Base-by-base conservation (phyloP, 2,329 filamentous ascomycete species). In the Juglanconis juglandina region DNA sequence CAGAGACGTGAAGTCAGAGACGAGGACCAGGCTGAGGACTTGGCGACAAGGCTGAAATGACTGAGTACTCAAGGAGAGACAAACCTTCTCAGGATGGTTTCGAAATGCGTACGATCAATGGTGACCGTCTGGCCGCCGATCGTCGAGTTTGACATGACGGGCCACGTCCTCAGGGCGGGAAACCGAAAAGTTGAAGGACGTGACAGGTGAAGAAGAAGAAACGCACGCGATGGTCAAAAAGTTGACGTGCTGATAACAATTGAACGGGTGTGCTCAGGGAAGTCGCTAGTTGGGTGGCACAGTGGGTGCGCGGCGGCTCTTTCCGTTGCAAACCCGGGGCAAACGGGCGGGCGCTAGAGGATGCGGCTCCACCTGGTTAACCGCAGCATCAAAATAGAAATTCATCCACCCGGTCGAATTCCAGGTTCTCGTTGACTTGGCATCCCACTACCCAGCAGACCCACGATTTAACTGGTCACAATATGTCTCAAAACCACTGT, bases 81-180 rank as follows among this genome's bases (percentile, higher is more conserved):
- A 76, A 73, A 89, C 87, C 84, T 82, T 69, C 81, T 79, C 56
- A 87, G 69, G 51, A 89, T 76, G 60, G 84, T 82, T 67, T 88
- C 81, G 66, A 88, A 84, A 73, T 88, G 84, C 53, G 74, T 71
- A 68, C 81, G 84, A 64, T 84, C 83, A 65, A 88, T 79, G 9
- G 84, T 87, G 54, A 88, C 80, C 50, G 54, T 58, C 30, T 58
- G 52, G n/a, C 35, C 42, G 34, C 39, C 47, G 34, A 32, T 53
- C n/a, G 17, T 32, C 8, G 41, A 51, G n/a, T 33, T 55, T 46
- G 58, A 53, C 61, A 63, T 63, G 51, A 35, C 41, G 50, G 39
- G 24, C 48, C 44, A 53, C 42, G 37, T 33, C 17, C 41, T 32
- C 34, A 56, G 52, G 48, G 55, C n/a, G 17, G 24, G 34, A 39